Conservation (phyloP, 1,139 yeast species). For the Blastobotrys illinoisensis region DNA sequence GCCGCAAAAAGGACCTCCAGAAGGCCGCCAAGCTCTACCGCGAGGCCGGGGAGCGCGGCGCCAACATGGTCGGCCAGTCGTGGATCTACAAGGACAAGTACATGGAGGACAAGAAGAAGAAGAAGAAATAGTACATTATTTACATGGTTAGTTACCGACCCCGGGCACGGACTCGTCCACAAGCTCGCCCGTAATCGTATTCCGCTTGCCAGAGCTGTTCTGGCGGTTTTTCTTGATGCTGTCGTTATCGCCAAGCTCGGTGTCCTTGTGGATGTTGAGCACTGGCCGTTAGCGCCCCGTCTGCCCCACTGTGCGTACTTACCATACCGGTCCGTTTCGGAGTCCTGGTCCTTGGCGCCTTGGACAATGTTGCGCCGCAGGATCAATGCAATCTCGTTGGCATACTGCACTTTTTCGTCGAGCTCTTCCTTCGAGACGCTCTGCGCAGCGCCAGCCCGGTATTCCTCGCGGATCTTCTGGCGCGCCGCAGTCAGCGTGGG, state of each 20-base stretch:
- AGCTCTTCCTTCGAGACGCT: slow-evolving; percentile 47
- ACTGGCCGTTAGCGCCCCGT: slow-evolving; percentile 18
- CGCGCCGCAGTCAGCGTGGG: slow-evolving; percentile 51
- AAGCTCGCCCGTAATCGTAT: slow-evolving; percentile 9
- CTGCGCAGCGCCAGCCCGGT: slow-evolving; percentile 29
- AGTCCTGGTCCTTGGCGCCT: slow-evolving; percentile 51
- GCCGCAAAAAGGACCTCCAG: slow-evolving; percentile 52
- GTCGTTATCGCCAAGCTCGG: slow-evolving; percentile 90
- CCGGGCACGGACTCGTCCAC: slow-evolving; percentile 6
- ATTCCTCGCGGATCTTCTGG: slow-evolving; percentile 56
- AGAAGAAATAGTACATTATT: slow-evolving; percentile 15
- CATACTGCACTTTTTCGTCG: slow-evolving; percentile 38
- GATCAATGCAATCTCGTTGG: slow-evolving; percentile 65
- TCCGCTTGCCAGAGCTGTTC: slow-evolving; percentile 8
- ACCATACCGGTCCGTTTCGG: slow-evolving; percentile 32
- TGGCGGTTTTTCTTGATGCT: slow-evolving; percentile 35
- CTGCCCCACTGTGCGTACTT: slow-evolving; percentile 18
- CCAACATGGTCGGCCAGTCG: slow-evolving; percentile 60
- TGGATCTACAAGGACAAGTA: slow-evolving; percentile 79
- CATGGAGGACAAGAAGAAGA: slow-evolving; percentile 29
- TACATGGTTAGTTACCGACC: not conserved
- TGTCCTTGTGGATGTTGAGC: slow-evolving; percentile 69
- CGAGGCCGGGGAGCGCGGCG: slow-evolving; percentile 60
- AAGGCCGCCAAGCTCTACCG: slow-evolving; percentile 72
- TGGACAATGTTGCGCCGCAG: slow-evolving; percentile 76